Evolutionary conservation across 1,284 basidiomycete genomes (phyloP), one percentile per base, ranked within the genome.

Genomic region (Gymnopus androsaceus): DNA sequence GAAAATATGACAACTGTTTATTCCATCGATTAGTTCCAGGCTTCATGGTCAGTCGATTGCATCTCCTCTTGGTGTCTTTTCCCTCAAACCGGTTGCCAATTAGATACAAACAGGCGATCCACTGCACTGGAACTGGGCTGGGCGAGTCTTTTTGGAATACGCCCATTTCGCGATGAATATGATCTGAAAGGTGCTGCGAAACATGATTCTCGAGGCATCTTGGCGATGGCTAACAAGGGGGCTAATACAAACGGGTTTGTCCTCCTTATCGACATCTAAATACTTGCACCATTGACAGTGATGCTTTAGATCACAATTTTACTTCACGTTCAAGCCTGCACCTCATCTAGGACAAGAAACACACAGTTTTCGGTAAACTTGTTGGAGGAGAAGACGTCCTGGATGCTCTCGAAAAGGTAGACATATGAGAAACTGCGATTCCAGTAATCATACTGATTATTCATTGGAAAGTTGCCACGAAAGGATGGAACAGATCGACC

Each of bases 141-240:
- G 97, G 96, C 3, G 96, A 92, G 66, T 95, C 92, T n/a, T 88
- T 86, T 67, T 99, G 96, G 96, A 94, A 92, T 3, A 92, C 90
- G 23, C 90, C 93, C 4, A n/a, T 99, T 99, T 74, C 82, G 94
- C 54, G 96, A 99, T 67, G 96, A 98, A 72, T 85, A 90, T 65
- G 86, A 89, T 65, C 69, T 91, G 60, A 94, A 93, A 69, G 87
- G 86, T 46, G 92, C 94, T 1, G 91, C 85, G 19, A 89, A 88
- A 69, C 94, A 95, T 65, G 92, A 94, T 61, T 76, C 80, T 40
- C 79, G 95, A 9, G 95, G 95, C 8, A 67, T 83, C 14, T 62
- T 98, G 38, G 88, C 92, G 1, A 97, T 97, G 94, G 94, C 95
- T 1, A 98, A 97, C 70, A 90, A 90, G 67, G 95, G 95, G 2